A percentile compares a stretch with the other conserved stretches of the same genome.
These are phyloP conservation scores for Epithemia pelagica DNA, from an alignment of 108 stramenopile species.

Conservation along the genomic window DNA sequence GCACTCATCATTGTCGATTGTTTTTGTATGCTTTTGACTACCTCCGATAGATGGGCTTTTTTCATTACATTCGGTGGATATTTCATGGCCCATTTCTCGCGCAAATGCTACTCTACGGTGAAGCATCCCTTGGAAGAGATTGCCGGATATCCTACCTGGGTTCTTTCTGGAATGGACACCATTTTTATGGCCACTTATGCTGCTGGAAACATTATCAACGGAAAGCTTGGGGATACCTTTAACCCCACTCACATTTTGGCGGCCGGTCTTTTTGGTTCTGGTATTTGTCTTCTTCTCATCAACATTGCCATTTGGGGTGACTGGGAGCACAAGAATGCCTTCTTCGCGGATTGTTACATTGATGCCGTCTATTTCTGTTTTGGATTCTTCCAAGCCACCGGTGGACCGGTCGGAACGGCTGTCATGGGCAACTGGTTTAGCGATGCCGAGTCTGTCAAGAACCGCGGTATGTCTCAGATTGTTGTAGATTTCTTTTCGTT, in stretches of 20 bases:
- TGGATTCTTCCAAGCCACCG: slow-evolving; percentile 95
- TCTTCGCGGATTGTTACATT: slow-evolving; percentile 73
- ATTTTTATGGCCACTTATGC: slow-evolving; percentile 95
- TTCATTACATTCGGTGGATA: slow-evolving; percentile 92
- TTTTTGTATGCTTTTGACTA: no score
- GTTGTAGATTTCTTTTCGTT: no score
- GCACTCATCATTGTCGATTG: no score
- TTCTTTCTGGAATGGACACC: slow-evolving; percentile 90
- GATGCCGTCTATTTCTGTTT: slow-evolving; percentile 84
- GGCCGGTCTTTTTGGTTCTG: slow-evolving; percentile 89
- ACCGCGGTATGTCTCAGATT: slow-evolving; percentile 81
- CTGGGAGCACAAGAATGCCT: slow-evolving; percentile 44
- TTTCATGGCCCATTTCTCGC: slow-evolving; percentile 92
- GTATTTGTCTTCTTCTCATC: slow-evolving; percentile 80
- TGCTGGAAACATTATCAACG: slow-evolving; percentile 87
- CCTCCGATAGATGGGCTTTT: slow-evolving; percentile 76
- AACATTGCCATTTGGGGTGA: slow-evolving; percentile 78
- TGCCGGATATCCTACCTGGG: slow-evolving; percentile 68
- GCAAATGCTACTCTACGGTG: slow-evolving; percentile 95
- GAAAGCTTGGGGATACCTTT: slow-evolving; percentile 92
- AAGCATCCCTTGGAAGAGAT: slow-evolving; percentile 76
- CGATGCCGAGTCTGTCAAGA: slow-evolving; percentile 74
- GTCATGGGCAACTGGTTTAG: slow-evolving; percentile 98
- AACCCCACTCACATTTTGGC: slow-evolving; percentile 85
- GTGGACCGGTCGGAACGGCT: slow-evolving; percentile 91